Evolutionary conservation across 176 grass and related monocot species (phyloP).

Genomic region (Secale cereale): DNA sequence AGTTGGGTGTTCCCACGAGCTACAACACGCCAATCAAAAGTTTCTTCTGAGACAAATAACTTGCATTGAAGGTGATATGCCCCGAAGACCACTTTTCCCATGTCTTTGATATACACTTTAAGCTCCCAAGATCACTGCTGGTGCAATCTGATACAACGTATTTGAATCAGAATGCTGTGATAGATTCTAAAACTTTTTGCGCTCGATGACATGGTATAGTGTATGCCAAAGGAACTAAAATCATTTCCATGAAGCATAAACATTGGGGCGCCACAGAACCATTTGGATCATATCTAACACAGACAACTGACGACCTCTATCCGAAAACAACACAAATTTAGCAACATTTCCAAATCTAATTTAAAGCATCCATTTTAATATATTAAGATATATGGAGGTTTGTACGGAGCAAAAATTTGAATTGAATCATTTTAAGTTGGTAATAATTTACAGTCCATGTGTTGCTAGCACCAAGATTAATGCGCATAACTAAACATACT

Average conservation of each 20-base stretch:
- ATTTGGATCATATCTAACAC: not conserved
- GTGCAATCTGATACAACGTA: constrained; percentile 40
- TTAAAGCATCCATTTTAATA: not conserved
- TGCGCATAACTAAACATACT: not conserved
- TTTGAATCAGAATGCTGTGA: constrained; percentile 22
- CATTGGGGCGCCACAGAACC: not conserved
- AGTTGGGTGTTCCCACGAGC: constrained; percentile 53
- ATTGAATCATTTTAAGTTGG: not conserved
- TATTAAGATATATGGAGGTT: not conserved
- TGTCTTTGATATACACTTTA: constrained; percentile 55
- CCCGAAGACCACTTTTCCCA: constrained; percentile 57
- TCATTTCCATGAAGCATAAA: not conserved
- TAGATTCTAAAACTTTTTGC: not conserved
- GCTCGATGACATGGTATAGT: not conserved
- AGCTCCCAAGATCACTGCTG: constrained; percentile 38
- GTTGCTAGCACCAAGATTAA: constrained; percentile 4
- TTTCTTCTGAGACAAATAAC: constrained; percentile 55
- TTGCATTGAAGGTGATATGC: constrained; percentile 42
- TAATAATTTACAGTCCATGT: not conserved
- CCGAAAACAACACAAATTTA: not conserved
- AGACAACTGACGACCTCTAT: not conserved
- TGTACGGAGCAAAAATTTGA: not conserved
- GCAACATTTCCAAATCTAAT: not conserved
- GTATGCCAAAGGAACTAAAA: constrained; percentile 5
- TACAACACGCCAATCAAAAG: constrained; percentile 49